Evolutionary conservation across 495 filamentous ascomycete genomes (phyloP).

Genomic region (Trichocladium uniseriatum): DNA sequence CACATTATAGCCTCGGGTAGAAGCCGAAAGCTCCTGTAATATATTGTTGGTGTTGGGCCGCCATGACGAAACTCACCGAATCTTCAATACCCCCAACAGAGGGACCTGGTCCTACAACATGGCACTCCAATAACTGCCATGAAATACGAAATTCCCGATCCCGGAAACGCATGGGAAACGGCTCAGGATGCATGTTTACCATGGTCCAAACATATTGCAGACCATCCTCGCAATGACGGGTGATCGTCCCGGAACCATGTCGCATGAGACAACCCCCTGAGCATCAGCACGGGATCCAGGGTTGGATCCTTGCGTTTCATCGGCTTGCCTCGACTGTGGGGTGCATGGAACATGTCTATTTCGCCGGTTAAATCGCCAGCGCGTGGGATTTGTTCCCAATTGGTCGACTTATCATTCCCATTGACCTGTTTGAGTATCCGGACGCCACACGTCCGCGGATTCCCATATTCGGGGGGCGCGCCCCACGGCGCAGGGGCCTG

Average conservation of each 20-base stretch:
- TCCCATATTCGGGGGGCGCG: background rate
- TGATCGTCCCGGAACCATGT: slow-evolving; percentile 9
- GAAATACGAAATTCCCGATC: no score
- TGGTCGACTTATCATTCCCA: background rate
- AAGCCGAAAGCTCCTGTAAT: no score
- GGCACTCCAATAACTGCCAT: no score
- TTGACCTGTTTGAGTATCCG: slow-evolving; percentile 8
- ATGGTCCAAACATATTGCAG: background rate
- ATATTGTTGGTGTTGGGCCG: no score
- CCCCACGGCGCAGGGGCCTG: background rate
- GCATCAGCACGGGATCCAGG: background rate
- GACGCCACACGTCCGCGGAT: slow-evolving; percentile 8
- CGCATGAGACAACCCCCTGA: slow-evolving; percentile 7
- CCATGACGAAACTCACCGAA: no score
- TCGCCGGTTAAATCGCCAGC: slow-evolving; percentile 8
- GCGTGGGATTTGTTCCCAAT: background rate
- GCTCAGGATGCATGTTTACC: background rate
- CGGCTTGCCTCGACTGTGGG: slow-evolving; percentile 10
- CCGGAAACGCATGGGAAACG: no score
- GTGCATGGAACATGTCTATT: slow-evolving; percentile 1
- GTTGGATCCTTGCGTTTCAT: background rate
- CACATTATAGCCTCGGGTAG: no score
- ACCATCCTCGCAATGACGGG: background rate
- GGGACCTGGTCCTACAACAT: no score
- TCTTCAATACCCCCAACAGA: no score